Evolutionary conservation across 371 early-diverging fungal genomes (phyloP).

Genomic region (Smittium culicis): DNA sequence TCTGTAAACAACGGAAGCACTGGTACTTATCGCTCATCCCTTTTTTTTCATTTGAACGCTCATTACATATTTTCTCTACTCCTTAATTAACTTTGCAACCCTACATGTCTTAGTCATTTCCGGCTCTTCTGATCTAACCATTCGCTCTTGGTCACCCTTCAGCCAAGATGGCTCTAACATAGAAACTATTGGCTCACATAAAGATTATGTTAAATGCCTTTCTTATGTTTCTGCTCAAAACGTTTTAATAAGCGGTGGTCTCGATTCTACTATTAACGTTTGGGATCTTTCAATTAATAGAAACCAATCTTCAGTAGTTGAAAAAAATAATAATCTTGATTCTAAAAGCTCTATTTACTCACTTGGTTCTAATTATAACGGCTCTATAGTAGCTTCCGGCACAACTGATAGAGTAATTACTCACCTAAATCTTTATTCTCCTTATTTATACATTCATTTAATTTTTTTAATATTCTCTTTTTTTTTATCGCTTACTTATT

Average conservation of each 20-base stretch:
- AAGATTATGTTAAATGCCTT: constrained; percentile 69
- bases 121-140: constrained; percentile 82
- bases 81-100: not conserved
- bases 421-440: not conserved
- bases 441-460: too few species aligned
- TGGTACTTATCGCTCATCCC: constrained; percentile 20
- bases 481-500: too few species aligned
- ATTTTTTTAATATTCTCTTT: too few species aligned
- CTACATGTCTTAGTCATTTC: constrained; percentile 55
- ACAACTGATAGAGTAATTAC: constrained; percentile 66
- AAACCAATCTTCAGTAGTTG: constrained; percentile 14
- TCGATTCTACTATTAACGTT: constrained; percentile 70
- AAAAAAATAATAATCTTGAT: constrained; percentile 32
- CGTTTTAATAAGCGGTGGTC: constrained; percentile 84
- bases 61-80: too few species aligned
- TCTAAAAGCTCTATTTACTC: constrained; percentile 57
- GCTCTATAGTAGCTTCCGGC: constrained; percentile 59
- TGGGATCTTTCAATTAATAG: constrained; percentile 72
- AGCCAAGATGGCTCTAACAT: constrained; percentile 31
- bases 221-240: constrained; percentile 50
- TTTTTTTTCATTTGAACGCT: too few species aligned
- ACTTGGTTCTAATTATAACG: constrained; percentile 52
- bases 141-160: constrained; percentile 66
- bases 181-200: constrained; percentile 61
- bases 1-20: constrained; percentile 44